Conservation (phyloP, 495 filamentous ascomycete genomes). For the Bryoglossum gracile region DNA sequence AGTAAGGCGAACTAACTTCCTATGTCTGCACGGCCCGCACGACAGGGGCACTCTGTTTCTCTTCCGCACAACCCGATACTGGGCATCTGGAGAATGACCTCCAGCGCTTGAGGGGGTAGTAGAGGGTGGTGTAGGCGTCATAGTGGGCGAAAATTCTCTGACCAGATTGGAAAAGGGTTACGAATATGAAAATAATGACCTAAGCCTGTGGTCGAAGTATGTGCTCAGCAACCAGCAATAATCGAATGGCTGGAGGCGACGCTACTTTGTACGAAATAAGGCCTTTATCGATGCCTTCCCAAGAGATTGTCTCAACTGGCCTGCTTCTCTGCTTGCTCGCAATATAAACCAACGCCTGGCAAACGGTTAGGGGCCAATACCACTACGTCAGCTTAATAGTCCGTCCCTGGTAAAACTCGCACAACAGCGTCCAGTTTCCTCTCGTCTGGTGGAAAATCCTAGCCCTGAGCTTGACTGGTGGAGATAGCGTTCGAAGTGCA, state of each 20-base stretch:
- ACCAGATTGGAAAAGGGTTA: not conserved
- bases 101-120: conserved; percentile 67
- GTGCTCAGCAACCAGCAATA: conserved; percentile 1
- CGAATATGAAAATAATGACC: not conserved
- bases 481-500: conserved; percentile 20
- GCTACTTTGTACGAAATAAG: not conserved
- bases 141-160: conserved; percentile 29
- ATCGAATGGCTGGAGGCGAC: not conserved
- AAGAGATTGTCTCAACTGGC: too few relatives aligned
- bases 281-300: conserved; percentile 3
- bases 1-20: conserved; percentile 63
- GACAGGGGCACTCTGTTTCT: conserved; percentile 92
- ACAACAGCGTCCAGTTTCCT: conserved; percentile 6
- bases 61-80: conserved; percentile 86
- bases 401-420: conserved; percentile 5
- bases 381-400: conserved; percentile 1
- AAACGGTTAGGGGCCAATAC: not conserved
- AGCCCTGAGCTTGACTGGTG: conserved; percentile 20
- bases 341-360: not conserved
- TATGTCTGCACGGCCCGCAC: conserved; percentile 85
- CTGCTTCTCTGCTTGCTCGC: not conserved
- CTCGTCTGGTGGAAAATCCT: too few relatives aligned
- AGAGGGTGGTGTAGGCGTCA: conserved; percentile 92
- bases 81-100: conserved; percentile 73
- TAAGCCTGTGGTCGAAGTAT: not conserved